Base-by-base conservation (phyloP, 2,329 filamentous ascomycete genomes). In the Dryadomyces quercus-mongolicae region DNA sequence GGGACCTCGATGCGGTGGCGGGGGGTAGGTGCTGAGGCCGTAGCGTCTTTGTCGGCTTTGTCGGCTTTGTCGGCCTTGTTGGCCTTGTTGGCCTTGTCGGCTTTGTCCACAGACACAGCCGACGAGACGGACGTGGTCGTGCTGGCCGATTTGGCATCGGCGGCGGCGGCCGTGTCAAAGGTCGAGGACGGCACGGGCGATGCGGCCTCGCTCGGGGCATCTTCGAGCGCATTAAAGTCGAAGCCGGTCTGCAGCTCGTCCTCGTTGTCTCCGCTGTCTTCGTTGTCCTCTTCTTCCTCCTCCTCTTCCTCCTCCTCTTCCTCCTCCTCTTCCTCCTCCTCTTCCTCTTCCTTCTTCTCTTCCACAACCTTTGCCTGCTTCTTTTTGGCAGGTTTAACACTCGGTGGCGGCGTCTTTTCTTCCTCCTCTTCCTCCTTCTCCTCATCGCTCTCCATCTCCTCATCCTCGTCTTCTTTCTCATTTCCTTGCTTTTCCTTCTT, bases 1-100 rank as follows among this genome's bases (percentile, higher is more conserved):
- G 84, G 85, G 34, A 85, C 70, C 62, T 82, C 83, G 64, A 83
- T 78, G 59, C 81, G 78, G 66, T 84, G 86, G 15, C 31, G 20
- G 3, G 44, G 12, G 4, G 79, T 78, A 12, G 8, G 10, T 40
- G 36, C 36, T n/a, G n/a, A n/a, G n/a, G n/a, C n/a, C n/a, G n/a
- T n/a, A n/a, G n/a, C n/a, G n/a, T n/a, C n/a, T 9, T 7, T 3
- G 5, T 31, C 3, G 10, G 16, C n/a, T 63, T 81, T 81, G 57
- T 80, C 76, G 8, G 36, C n/a, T 9, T 7, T 3, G 5, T 31
- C 3, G 10, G 16, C n/a, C 63, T 81, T 81, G 57, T 80, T n/a
- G n/a, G n/a, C n/a, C n/a, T n/a, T n/a, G n/a, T n/a, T n/a, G n/a
- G n/a, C n/a, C n/a, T 7, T 3, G 5, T 31, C 3, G 10, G 16